Evolutionary conservation across 768 basidiomycete species (phyloP), one percentile per base, ranked within the genome.

Genomic region (Crucibulum laeve): DNA sequence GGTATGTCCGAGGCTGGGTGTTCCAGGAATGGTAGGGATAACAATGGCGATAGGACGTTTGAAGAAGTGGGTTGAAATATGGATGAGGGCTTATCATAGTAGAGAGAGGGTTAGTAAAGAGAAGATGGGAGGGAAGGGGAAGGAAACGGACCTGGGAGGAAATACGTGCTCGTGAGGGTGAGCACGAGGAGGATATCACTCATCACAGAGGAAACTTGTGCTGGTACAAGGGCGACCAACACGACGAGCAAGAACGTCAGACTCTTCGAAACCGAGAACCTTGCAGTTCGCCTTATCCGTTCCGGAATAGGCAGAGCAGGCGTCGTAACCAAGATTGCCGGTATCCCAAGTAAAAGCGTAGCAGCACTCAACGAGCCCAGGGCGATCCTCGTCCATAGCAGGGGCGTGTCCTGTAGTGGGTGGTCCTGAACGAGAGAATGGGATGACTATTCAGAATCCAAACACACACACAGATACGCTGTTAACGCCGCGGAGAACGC

Each of bases 61-160:
- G 66, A 96, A 84, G 57, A 90, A 82, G 66, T 95, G 92, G 3
- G 82, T 80, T 21, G 76, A 74, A 51, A 95, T 80, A 64, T 94
- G 91, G 42, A 88, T 64, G 38, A 91, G 55, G 13, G 90, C 86
- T 76, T 57, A 19, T 36, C 32, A 41, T 37, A 5, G 30, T 15
- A 34, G 42, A 14, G 25, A 4, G 14, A 5, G 41, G 13, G 23
- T 44, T 22, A 22, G 34, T 4, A 25, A 44, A 38, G 36, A 24
- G 19, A 26, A 21, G 19, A 8, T 25, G 35, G 19, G 22, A 28
- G 15, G 0, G 35, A n/a, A 28, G 40, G 1, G 11, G 45, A 1
- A n/a, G 23, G 32, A 21, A 25, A 44, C 68, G 39, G 53, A 77
- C 80, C 78, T 46, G 86, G 84, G 1, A 86, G 60, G 40, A 83